Evolutionary conservation across 2,329 filamentous ascomycete species (phyloP).

Genomic region (Colletotrichum sublineola): DNA sequence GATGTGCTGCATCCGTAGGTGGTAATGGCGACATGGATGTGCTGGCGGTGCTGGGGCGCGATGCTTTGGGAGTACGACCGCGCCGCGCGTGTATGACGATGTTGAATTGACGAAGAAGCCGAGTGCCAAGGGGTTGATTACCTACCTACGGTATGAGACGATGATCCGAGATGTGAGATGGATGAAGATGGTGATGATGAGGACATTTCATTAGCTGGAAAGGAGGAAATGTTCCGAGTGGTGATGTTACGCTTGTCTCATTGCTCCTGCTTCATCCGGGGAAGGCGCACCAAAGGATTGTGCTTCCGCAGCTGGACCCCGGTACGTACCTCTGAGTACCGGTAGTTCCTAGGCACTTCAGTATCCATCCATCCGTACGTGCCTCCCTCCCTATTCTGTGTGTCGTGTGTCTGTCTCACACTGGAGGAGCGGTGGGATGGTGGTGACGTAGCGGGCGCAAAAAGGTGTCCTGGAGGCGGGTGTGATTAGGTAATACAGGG

Average conservation of each 20-base stretch:
- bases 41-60: background rate
- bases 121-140: background rate
- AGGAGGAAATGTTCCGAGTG: constrained; percentile 3
- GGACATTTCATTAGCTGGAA: background rate
- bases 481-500: constrained; percentile 25
- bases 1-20: background rate
- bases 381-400: background rate
- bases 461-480: constrained; percentile 6
- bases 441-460: constrained; percentile 15
- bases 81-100: constrained; percentile 2
- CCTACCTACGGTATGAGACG: background rate
- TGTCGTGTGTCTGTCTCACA: constrained; percentile 14
- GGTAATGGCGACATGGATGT: constrained; percentile 2
- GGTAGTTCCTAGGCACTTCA: no score
- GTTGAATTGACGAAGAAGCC: background rate
- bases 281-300: background rate
- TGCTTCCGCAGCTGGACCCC: no score
- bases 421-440: background rate
- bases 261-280: background rate
- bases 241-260: background rate
- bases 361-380: no score
- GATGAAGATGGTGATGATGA: background rate
- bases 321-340: no score
- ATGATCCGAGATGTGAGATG: background rate
- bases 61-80: constrained; percentile 1